A percentile compares a stretch with the other conserved stretches of the same genome.
phyloP scores from a whole-genome alignment of 371 early-diverging fungal species.

The Circinella minor region DNA sequence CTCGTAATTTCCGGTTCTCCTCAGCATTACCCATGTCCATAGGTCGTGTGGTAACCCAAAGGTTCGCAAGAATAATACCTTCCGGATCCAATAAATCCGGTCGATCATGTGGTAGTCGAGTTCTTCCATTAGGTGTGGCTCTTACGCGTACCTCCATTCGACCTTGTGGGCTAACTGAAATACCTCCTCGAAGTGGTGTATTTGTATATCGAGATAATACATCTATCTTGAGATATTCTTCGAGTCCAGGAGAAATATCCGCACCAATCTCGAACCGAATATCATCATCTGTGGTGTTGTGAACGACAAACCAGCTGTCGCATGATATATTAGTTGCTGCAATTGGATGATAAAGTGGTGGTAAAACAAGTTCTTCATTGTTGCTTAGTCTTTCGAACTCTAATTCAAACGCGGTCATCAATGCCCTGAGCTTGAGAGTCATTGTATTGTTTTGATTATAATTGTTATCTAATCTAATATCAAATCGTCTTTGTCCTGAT shows the following conservation, averaged over 20 bases:
- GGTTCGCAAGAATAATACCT: conserved; percentile 64
- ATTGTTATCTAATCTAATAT: conserved; percentile 65
- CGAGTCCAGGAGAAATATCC: conserved; percentile 63
- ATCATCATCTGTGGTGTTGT: conserved; percentile 78
- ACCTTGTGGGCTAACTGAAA: conserved; percentile 71
- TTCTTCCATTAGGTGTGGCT: conserved; percentile 66
- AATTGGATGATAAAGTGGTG: conserved; percentile 72
- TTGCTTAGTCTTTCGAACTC: conserved; percentile 74
- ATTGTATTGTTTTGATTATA: conserved; percentile 70
- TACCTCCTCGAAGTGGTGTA: conserved; percentile 77
- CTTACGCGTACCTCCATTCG: conserved; percentile 80
- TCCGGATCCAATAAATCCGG: conserved; percentile 60
- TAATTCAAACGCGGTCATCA: conserved; percentile 78
- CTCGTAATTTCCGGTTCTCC: conserved; percentile 38
- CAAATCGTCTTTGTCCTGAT: conserved; percentile 56
- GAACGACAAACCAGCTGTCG: conserved; percentile 85
- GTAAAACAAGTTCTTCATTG: conserved; percentile 73
- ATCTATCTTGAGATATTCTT: conserved; percentile 68
- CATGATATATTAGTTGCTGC: conserved; percentile 55
- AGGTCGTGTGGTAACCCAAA: conserved; percentile 65
- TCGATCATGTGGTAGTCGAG: conserved; percentile 59
- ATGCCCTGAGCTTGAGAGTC: conserved; percentile 54
- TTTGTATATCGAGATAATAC: conserved; percentile 84
- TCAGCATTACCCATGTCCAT: conserved; percentile 27
- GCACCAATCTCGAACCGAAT: conserved; percentile 79